These are phyloP conservation scores for Aspergillus hancockii DNA, from an alignment of 495 filamentous ascomycete species.

Conservation along the genomic window DNA sequence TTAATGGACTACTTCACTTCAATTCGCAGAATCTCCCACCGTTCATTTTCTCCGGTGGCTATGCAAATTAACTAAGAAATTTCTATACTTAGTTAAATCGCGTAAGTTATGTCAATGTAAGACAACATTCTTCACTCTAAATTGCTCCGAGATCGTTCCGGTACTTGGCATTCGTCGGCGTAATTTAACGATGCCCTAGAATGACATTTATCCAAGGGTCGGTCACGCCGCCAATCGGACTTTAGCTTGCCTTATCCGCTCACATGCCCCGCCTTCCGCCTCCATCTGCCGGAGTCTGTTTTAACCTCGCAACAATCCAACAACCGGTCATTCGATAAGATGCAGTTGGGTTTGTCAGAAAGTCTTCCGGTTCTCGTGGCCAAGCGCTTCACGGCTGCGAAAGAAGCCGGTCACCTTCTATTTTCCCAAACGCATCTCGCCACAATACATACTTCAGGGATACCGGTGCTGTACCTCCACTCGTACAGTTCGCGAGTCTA, in stretches of 20 bases:
- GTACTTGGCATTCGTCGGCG: not conserved
- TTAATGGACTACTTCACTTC: too few species aligned
- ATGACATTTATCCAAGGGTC: not conserved
- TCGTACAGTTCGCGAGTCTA: conserved; percentile 2
- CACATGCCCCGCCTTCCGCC: conserved; percentile 12
- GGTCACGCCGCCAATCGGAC: not conserved
- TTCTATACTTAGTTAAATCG: too few species aligned
- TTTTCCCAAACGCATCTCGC: conserved; percentile 63
- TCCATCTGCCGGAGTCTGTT: conserved; percentile 7
- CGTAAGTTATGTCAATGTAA: too few species aligned
- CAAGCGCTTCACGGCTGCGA: conserved; percentile 53
- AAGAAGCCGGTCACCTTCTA: conserved; percentile 51
- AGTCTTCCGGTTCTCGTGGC: conserved; percentile 55
- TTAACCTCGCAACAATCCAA: conserved; percentile 4
- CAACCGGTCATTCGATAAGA: conserved; percentile 13
- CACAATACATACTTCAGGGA: conserved; percentile 51
- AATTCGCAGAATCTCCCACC: too few species aligned
- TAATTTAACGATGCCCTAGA: not conserved
- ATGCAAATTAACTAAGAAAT: too few species aligned
- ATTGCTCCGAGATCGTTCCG: too few species aligned
- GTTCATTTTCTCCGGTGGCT: too few species aligned
- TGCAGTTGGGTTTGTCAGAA: conserved; percentile 46
- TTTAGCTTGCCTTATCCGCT: conserved; percentile 5
- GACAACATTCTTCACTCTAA: too few species aligned
- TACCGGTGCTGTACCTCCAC: conserved; percentile 46